phyloP scores from a whole-genome alignment of 2,329 filamentous ascomycete species.

The Cordyceps militaris region DNA sequence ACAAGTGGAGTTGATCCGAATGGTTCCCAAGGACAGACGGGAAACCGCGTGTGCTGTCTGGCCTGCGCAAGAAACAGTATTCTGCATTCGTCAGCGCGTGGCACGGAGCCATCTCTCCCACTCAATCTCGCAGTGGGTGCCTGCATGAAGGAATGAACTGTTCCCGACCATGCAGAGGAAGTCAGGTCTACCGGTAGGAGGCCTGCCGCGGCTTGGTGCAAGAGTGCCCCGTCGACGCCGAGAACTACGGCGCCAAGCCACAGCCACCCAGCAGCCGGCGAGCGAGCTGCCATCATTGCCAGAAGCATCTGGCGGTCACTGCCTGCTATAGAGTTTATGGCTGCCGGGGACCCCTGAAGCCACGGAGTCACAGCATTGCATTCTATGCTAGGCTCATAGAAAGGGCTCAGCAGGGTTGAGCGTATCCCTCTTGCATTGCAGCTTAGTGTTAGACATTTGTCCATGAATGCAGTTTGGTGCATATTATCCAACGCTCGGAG shows the following conservation, averaged over 20 bases:
- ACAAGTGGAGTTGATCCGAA: slow-evolving; percentile 22
- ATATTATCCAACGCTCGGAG: not conserved
- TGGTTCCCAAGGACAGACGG: slow-evolving; percentile 24
- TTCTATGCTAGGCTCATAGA: slow-evolving; percentile 22
- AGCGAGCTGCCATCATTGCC: slow-evolving; percentile 21
- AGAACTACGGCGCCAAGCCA: slow-evolving; percentile 23
- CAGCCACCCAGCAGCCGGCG: slow-evolving; percentile 10
- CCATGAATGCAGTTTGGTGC: slow-evolving; percentile 3
- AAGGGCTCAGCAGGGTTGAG: slow-evolving; percentile 21
- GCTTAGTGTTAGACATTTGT: slow-evolving; percentile 22
- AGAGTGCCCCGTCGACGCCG: slow-evolving; percentile 16
- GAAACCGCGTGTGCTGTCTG: slow-evolving; percentile 17
- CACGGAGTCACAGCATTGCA: slow-evolving; percentile 25
- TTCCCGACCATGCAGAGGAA: slow-evolving; percentile 23
- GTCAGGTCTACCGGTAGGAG: slow-evolving; percentile 22
- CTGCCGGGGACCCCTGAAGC: slow-evolving; percentile 22
- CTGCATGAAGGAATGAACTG: slow-evolving; percentile 23
- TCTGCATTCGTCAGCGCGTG: slow-evolving; percentile 23
- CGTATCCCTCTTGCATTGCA: slow-evolving; percentile 20
- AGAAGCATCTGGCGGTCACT: slow-evolving; percentile 16
- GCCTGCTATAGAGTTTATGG: slow-evolving; percentile 18
- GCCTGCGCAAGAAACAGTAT: slow-evolving; percentile 23
- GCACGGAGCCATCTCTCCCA: slow-evolving; percentile 9
- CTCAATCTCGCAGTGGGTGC: slow-evolving; percentile 16
- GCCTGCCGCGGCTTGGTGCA: slow-evolving; percentile 19